Percentiles rank a stretch among this genome's conserved stretches.
Conservation (phyloP, 352 stramenopile genomes). For the Phytophthora foliorum region DNA sequence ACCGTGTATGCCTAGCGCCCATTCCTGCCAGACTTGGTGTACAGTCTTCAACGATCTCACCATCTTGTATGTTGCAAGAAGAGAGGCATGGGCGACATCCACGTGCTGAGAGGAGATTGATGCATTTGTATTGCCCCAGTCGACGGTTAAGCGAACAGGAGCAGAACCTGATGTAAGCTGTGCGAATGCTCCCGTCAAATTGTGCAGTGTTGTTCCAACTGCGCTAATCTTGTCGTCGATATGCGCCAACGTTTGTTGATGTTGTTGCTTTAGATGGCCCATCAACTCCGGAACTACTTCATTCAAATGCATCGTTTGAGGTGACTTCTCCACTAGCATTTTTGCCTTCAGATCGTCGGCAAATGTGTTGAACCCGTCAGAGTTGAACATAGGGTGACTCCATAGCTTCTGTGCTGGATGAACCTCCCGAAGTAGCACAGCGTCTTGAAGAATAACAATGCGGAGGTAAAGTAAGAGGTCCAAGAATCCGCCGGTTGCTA, state of each 20-base stretch:
- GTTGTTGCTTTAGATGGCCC: conserved; percentile 14
- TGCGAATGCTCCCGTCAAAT: not conserved
- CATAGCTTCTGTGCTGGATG: conserved; percentile 3
- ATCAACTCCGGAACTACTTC: conserved; percentile 19
- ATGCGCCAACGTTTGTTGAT: conserved; percentile 5
- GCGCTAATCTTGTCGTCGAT: conserved; percentile 9
- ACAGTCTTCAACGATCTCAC: conserved; percentile 9
- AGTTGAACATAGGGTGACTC: not conserved
- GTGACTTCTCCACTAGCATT: conserved; percentile 8
- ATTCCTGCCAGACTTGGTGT: conserved; percentile 16
- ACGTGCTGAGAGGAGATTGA: not conserved
- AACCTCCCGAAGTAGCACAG: conserved; percentile 3
- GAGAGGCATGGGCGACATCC: not conserved
- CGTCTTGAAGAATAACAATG: conserved; percentile 8
- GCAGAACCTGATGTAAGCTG: conserved; percentile 15
- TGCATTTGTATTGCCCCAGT: not conserved
- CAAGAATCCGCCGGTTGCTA: conserved; percentile 12
- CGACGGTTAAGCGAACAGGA: conserved; percentile 8
- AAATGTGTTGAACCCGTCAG: not conserved
- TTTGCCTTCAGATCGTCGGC: conserved; percentile 1
- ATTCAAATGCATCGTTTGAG: not conserved
- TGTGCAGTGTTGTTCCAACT: not conserved
- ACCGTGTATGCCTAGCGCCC: not conserved
- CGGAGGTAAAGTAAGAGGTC: conserved; percentile 3
- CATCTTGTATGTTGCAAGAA: conserved; percentile 3